Conservation (phyloP, 1,284 basidiomycete species). For the Ustilago nuda region DNA sequence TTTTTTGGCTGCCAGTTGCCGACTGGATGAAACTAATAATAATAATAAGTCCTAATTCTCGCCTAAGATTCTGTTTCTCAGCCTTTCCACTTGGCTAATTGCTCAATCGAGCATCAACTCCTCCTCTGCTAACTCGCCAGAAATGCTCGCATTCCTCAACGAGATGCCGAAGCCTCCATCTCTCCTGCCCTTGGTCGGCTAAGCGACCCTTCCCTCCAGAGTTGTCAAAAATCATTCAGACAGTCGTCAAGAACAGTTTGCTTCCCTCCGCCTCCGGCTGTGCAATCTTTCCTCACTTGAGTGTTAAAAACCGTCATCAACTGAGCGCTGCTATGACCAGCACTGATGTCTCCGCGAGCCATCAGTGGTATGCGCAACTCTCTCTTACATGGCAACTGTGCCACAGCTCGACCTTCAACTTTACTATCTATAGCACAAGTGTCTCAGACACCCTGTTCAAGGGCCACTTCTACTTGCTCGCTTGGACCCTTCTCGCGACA, state of each 20-base stretch:
- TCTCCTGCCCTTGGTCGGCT: neutral
- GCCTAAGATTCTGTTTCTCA: neutral
- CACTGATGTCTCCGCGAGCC: neutral
- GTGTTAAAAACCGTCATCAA: neutral
- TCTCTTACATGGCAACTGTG: neutral
- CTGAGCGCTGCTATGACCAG: neutral
- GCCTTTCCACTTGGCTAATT: constrained; percentile 3
- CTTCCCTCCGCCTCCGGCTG: neutral
- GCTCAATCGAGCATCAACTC: neutral
- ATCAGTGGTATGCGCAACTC: neutral
- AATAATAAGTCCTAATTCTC: neutral
- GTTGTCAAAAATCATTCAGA: no score
- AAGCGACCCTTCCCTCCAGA: neutral
- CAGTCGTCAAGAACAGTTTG: no score
- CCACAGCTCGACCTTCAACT: neutral
- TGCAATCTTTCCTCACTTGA: neutral
- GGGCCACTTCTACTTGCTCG: neutral
- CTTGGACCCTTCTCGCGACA: neutral
- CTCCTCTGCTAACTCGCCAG: no score
- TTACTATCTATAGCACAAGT: neutral
- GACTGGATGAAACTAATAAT: neutral
- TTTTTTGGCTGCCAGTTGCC: neutral
- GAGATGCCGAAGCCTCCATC: neutral
- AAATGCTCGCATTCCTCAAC: neutral
- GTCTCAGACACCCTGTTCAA: neutral